These are phyloP conservation scores for Apiospora aurea DNA, from an alignment of 2,329 filamentous ascomycete genomes.

Conservation along the genomic window DNA sequence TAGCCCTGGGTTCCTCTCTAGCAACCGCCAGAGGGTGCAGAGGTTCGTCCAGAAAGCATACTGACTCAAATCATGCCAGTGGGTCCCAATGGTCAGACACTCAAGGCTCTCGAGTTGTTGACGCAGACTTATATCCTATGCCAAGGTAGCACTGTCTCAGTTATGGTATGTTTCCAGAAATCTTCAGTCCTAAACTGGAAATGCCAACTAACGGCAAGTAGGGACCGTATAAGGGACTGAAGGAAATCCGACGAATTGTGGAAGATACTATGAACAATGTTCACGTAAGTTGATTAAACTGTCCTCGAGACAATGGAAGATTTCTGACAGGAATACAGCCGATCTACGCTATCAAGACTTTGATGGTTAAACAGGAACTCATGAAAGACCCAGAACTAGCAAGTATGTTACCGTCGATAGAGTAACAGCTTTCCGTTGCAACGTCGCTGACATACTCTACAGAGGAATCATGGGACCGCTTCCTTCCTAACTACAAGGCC, in stretches of 20 bases:
- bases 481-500: slow-evolving; percentile 97
- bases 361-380: slow-evolving; percentile 84
- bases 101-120: slow-evolving; percentile 92
- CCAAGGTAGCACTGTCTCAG: slow-evolving; percentile 72
- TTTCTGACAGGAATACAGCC: slow-evolving; percentile 30
- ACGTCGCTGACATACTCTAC: background rate
- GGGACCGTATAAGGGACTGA: slow-evolving; percentile 91
- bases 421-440: background rate
- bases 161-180: background rate
- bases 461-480: slow-evolving; percentile 89
- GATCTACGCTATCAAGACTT: slow-evolving; percentile 12
- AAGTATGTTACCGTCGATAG: slow-evolving; percentile 35
- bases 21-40: background rate
- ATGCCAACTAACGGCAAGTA: slow-evolving; percentile 79
- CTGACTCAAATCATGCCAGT: slow-evolving; percentile 46
- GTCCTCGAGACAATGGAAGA: slow-evolving; percentile 40
- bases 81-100: slow-evolving; percentile 87
- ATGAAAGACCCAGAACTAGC: slow-evolving; percentile 87
- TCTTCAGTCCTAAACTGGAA: background rate
- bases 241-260: slow-evolving; percentile 77
- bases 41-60: background rate
- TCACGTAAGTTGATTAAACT: slow-evolving; percentile 86
- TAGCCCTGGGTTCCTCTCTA: background rate
- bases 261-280: slow-evolving; percentile 96
- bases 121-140: slow-evolving; percentile 94